Base-by-base conservation (phyloP, 208 protist species). In the Trypanosoma conorhini region DNA sequence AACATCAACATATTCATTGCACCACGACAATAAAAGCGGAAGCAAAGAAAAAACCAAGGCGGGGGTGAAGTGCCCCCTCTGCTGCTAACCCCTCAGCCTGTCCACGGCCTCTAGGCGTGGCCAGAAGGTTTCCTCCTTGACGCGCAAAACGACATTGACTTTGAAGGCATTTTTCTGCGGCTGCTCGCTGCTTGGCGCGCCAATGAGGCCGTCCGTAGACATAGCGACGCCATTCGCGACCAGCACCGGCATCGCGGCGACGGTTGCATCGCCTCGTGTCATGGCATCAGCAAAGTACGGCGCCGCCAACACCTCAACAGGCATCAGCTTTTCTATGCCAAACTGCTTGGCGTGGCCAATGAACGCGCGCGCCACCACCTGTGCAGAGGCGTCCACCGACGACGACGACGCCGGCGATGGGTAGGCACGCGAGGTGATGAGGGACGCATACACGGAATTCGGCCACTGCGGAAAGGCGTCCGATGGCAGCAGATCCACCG, bases 401-500 rank as follows among this genome's bases (percentile, higher is more conserved):
- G 42, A 46, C 8, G 42, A 46, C 9, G 61, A 56, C 1, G 62
- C 10, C 0, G 62, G 8, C 0, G 62, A 44, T 13, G 46, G 8
- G 19, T 44, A 28, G 13, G 30, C 42, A 5, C 62, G 61, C 5
- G 61, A 35, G 4, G 24, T 24, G 13, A 75, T 73, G 24, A 89
- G 59, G 2, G 74, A 59, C 2, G 60, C 33, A 63, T 88, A 88
- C 22, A 82, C 65, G 19, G 40, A 22, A 21, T 7, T 26, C 21
- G 68, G 70, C 85, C 86, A 95, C 28, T 58, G n/a, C 8, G 75
- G 58, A 2, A 69, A 26, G 13, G 75, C 74, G 56, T 95, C 86
- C 3, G 85, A 54, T 8, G 86, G 81, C 28, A 91, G 13, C 24
- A 95, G 21, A 51, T 68, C 77, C 42, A 95, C 85, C 0, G 83